These are phyloP conservation scores for Hypseocharis bilobata DNA, from an alignment of 441 rosid genomes.

Conservation along the genomic window DNA sequence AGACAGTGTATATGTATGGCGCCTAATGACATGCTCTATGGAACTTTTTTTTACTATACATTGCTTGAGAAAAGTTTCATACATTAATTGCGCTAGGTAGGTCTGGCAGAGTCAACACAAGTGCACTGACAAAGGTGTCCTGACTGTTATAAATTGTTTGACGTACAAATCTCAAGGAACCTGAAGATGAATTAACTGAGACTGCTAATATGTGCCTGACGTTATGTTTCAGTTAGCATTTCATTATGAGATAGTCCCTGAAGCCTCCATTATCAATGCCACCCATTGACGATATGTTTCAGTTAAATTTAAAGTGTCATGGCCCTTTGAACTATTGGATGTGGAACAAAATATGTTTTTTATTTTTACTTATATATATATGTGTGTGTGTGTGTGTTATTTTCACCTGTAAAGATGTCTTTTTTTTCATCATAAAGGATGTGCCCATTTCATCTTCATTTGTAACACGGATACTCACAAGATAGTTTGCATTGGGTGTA, in stretches of 20 bases:
- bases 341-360: no score
- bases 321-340: neutral
- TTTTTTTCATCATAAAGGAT: neutral
- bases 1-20: neutral
- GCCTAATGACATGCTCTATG: neutral
- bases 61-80: neutral
- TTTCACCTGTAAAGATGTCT: neutral
- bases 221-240: neutral
- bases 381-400: no score
- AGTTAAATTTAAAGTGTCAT: neutral
- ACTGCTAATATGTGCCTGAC: neutral
- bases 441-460: neutral
- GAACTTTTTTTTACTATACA: neutral
- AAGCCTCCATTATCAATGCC: neutral
- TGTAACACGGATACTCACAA: no score
- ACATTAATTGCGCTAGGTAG: neutral
- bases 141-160: neutral
- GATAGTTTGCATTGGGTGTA: no score
- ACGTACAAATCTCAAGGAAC: neutral
- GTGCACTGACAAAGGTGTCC: neutral
- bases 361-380: no score
- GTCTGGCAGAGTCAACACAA: neutral
- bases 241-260: neutral
- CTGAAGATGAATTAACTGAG: neutral
- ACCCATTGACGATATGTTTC: neutral